Conservation (phyloP, 257 asterid species). For the Lantana camara region DNA sequence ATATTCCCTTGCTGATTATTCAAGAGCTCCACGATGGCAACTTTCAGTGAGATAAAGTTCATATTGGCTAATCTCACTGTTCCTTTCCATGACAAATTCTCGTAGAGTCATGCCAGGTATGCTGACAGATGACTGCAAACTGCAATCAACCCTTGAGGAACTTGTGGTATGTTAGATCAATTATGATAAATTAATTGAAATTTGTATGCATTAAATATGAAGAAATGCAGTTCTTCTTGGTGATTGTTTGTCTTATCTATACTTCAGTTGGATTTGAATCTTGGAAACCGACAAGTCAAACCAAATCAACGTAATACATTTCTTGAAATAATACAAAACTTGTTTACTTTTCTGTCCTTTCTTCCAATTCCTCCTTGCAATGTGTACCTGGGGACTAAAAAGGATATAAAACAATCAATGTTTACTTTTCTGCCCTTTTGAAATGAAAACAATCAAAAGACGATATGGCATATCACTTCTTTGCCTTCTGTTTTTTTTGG, state of each 20-base stretch:
- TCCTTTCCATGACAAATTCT: slow-evolving; percentile 3
- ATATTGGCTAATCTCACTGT: neutral
- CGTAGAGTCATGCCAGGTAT: slow-evolving; percentile 5
- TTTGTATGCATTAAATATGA: neutral
- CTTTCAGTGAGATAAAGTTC: too few species aligned
- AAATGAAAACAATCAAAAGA: neutral
- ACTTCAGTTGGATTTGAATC: neutral
- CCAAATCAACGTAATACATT: too few species aligned
- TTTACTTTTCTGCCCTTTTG: too few species aligned
- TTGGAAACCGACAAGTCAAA: too few species aligned
- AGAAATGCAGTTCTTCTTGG: neutral
- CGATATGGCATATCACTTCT: neutral
- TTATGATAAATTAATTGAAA: neutral
- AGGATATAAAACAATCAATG: too few species aligned
- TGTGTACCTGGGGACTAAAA: too few species aligned
- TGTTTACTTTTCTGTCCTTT: too few species aligned
- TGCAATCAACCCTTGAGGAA: neutral
- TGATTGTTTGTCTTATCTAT: neutral
- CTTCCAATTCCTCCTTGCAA: too few species aligned
- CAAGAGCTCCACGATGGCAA: slow-evolving; percentile 2
- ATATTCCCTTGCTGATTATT: neutral
- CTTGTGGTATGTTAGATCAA: neutral
- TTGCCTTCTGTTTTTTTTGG: too few species aligned
- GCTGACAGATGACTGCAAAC: slow-evolving; percentile 2
- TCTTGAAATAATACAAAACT: too few species aligned